Evolutionary conservation across 2,329 filamentous ascomycete genomes (phyloP).

Genomic region (Whalleya microplaca): DNA sequence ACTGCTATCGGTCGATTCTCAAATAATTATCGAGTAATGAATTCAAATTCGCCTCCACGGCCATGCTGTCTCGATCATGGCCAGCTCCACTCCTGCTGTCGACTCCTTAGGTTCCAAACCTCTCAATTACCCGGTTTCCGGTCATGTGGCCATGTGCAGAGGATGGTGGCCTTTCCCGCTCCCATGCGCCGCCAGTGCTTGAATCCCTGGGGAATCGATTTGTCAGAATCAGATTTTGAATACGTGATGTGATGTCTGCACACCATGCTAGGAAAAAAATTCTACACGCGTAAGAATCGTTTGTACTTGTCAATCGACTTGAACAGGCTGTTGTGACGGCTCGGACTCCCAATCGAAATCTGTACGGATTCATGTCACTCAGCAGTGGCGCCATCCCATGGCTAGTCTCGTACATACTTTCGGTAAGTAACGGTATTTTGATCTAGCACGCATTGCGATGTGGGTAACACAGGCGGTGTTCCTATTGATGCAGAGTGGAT

Average conservation of each 20-base stretch:
- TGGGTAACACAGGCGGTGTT: neutral
- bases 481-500: neutral
- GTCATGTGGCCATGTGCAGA: neutral
- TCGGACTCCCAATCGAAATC: too few species aligned
- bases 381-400: neutral
- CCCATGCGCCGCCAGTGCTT: neutral
- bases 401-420: neutral
- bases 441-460: neutral
- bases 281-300: too few species aligned
- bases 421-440: neutral
- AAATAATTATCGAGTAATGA: conserved; percentile 28
- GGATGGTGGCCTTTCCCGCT: neutral
- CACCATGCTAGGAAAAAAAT: neutral
- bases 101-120: neutral
- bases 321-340: too few species aligned
- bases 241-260: neutral
- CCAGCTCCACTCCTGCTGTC: neutral
- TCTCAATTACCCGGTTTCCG: neutral
- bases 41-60: conserved; percentile 21
- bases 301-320: too few species aligned
- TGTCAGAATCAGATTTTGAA: neutral
- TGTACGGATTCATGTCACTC: too few species aligned
- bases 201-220: neutral
- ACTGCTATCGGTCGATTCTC: conserved; percentile 1
- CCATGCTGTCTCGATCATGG: conserved; percentile 7